These are phyloP conservation scores for Ascoidea asiatica DNA, from an alignment of 805 yeast genomes.

Conservation along the genomic window DNA sequence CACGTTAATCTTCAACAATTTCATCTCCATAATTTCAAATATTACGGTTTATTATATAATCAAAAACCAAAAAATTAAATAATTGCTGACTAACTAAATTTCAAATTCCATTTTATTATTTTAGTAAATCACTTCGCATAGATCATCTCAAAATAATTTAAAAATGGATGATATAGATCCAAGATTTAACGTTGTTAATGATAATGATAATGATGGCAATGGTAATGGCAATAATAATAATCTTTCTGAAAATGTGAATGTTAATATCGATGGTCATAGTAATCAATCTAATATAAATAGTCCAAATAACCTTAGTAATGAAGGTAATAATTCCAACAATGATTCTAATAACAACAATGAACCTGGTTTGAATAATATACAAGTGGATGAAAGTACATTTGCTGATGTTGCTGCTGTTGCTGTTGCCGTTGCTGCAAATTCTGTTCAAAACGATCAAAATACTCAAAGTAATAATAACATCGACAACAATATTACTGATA, in stretches of 20 bases:
- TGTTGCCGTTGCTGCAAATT: neutral
- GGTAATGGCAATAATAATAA: neutral
- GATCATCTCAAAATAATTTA: no score
- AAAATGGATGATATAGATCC: no score
- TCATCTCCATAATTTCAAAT: no score
- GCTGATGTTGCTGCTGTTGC: neutral
- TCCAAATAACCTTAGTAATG: neutral
- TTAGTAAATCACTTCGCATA: neutral
- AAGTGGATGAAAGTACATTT: no score
- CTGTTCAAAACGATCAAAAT: neutral
- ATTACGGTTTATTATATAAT: no score
- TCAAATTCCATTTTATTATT: neutral
- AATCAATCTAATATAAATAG: neutral
- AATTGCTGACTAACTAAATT: neutral
- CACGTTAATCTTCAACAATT: no score
- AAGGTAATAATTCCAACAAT: conserved; percentile 2
- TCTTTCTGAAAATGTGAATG: neutral
- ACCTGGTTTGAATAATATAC: neutral
- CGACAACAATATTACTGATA: neutral
- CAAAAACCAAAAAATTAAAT: no score
- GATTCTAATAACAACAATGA: conserved; percentile 3
- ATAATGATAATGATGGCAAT: neutral
- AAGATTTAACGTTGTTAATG: conserved; percentile 1
- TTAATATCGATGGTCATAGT: neutral
- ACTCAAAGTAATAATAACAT: neutral